Evolutionary conservation across 2,329 filamentous ascomycete species (phyloP), one percentile per base, ranked within the genome.

Genomic region (Elsinoe ampelina): DNA sequence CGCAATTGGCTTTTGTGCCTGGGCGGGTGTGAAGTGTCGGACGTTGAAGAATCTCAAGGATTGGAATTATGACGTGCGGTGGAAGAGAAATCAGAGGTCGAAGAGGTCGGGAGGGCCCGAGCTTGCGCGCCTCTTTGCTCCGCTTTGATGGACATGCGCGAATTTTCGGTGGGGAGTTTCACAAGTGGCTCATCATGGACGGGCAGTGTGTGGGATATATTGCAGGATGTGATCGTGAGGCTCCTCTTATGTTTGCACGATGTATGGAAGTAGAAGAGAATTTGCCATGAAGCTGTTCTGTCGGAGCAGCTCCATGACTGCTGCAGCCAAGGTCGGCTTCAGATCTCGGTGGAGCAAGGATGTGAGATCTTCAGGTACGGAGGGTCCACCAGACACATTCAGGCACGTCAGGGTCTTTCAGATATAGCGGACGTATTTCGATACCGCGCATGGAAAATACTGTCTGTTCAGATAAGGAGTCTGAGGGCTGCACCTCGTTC

Each of bases 11-110:
- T 35, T 13, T 19, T 50, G 11, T 45, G 41, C 19, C 20, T 45
- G 41, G 17, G 19, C 41, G 41, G 41, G n/a, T 45, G 41, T 39
- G 41, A 45, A 20, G 19, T 45, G n/a, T 15, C 13, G 15, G 41
- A 45, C 41, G 41, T 45, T 45, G 41, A 22, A 45, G 41, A 45
- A 26, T 45, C 41, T 45, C 41, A 22, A 45, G 41, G 17, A 17
- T 39, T 39, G 36, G 36, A 17, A 39, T 39, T 45, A 45, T 45
- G 41, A 45, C 41, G 41, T 45, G 41, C 41, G 41, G n/a, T n/a
- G 41, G 41, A 45, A 45, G 26, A 45, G 41, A 45, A 30, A 30
- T 30, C 26, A 30, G 26, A 30, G 26, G 26, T 30, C 26, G 26
- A 30, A 30, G 26, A 45, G 41, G 19, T 26, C 41, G 41, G 41